Evolutionary conservation across 1,284 basidiomycete species (phyloP), one percentile per base, ranked within the genome.

Genomic region (Boletus coffeatus): DNA sequence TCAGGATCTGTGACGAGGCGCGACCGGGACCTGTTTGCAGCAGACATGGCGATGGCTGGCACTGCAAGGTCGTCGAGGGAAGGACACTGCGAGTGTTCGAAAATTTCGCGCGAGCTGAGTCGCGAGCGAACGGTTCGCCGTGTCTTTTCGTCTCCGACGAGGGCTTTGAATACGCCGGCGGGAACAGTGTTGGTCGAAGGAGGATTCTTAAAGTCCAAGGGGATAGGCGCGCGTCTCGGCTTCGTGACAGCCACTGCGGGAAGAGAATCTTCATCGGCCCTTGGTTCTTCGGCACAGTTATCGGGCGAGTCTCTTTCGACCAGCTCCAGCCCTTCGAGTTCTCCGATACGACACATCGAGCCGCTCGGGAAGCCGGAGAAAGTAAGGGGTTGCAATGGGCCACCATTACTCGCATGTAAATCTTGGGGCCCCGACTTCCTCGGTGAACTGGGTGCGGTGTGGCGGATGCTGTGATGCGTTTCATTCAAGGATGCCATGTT

Each of bases 101-200:
- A 80, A 65, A 81, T 74, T 59, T 86, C 84, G 60, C 83, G 81
- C 14, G 90, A 91, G 71, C 83, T 80, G 63, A 90, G 79, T 48
- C 89, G 80, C n/a, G 89, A 90, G 46, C 89, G 87, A 34, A 90
- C 88, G 57, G 79, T 78, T 52, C 83, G 79, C 60, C 89, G 82
- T 3, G 87, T 86, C 55, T 86, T 80, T 64, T 89, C 88, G 59
- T 91, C 83, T 58, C 76, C 79, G 32, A 82, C 85, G 60, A 91
- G 78, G 11, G 89, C 88, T 76, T 92, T 92, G 82, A 93, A 93
- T 62, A 92, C 71, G 4, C 89, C 90, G 50, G 91, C 91, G 25
- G 90, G 91, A 14, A 92, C 87, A 16, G 89, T 92, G 68, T 89
- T 90, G 29, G 78, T 84, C 14, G 86, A 85, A 2, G 85, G 77